Evolutionary conservation across 345 rosid genomes (phyloP).

Genomic region (Leavenworthia alabamica): DNA sequence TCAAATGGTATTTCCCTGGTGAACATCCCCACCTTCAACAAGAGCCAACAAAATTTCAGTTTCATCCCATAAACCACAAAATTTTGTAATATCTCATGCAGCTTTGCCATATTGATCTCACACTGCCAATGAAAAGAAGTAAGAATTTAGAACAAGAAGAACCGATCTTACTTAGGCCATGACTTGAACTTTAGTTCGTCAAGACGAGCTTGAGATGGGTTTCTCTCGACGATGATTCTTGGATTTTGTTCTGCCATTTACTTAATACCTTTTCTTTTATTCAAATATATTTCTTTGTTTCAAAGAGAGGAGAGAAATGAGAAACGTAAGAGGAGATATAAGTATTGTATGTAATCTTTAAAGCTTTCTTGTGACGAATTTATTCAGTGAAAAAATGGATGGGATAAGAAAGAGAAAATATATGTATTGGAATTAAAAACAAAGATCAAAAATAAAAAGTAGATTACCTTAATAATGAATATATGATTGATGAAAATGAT

Average conservation of each 20-base stretch:
- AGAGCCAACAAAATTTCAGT: not conserved
- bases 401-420: slow-evolving; percentile 10
- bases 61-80: not conserved
- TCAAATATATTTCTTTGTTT: not conserved
- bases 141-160: not conserved
- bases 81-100: not conserved
- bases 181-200: slow-evolving; percentile 75
- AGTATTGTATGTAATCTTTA: slow-evolving; percentile 5
- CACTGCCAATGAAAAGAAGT: not conserved
- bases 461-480: not conserved
- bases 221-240: slow-evolving; percentile 56
- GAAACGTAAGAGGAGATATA: not conserved
- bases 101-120: not conserved
- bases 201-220: slow-evolving; percentile 61
- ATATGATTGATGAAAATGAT: not conserved
- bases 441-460: not conserved
- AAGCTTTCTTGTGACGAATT: slow-evolving; percentile 4
- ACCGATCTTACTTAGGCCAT: slow-evolving; percentile 78
- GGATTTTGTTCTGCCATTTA: slow-evolving; percentile 41
- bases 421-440: not conserved
- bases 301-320: not conserved
- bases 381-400: slow-evolving; percentile 14
- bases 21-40: slow-evolving; percentile 75
- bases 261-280: not conserved
- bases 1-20: slow-evolving; percentile 76